A percentile compares a stretch with the other conserved stretches of the same genome.
Conservation (phyloP, 2,329 filamentous ascomycete species). For the Claviceps humidiphila region DNA sequence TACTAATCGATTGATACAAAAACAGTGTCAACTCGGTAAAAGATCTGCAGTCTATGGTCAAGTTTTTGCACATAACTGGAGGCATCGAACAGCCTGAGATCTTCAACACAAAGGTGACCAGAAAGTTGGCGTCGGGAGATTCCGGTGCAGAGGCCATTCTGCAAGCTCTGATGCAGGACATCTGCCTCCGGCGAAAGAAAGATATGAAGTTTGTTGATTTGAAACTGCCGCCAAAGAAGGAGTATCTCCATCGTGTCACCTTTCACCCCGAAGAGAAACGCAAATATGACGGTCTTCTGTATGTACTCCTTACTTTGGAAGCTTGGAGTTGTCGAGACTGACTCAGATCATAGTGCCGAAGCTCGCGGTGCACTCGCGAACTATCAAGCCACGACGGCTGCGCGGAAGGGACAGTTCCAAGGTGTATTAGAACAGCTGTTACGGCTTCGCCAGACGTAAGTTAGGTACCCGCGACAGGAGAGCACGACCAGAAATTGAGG, state of each 20-base stretch:
- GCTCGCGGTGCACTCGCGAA: constrained; percentile 57
- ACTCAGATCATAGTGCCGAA: constrained; percentile 39
- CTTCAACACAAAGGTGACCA: constrained; percentile 51
- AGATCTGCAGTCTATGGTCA: constrained; percentile 68
- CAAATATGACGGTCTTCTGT: constrained; percentile 64
- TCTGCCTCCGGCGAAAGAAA: constrained; percentile 72
- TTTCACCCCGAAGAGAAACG: constrained; percentile 62
- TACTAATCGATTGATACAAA: constrained; percentile 12
- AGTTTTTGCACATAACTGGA: constrained; percentile 63
- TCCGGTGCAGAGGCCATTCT: constrained; percentile 48
- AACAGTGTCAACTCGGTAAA: constrained; percentile 59
- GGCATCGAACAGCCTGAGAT: constrained; percentile 60
- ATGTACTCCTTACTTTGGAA: constrained; percentile 18
- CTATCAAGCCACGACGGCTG: constrained; percentile 35
- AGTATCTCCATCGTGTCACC: constrained; percentile 62
- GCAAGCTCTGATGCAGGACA: constrained; percentile 64
- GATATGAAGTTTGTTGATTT: constrained; percentile 82
- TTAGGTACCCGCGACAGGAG: not conserved
- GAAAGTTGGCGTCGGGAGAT: constrained; percentile 49
- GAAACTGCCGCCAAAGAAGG: constrained; percentile 61
- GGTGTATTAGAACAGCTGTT: constrained; percentile 70
- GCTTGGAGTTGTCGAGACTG: constrained; percentile 6
- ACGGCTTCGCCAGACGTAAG: constrained; percentile 60
- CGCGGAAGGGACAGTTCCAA: constrained; percentile 47
- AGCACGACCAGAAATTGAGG: not conserved